Conservation (phyloP, 2,329 filamentous ascomycete species). For the Rhynchosporium graminicola region DNA sequence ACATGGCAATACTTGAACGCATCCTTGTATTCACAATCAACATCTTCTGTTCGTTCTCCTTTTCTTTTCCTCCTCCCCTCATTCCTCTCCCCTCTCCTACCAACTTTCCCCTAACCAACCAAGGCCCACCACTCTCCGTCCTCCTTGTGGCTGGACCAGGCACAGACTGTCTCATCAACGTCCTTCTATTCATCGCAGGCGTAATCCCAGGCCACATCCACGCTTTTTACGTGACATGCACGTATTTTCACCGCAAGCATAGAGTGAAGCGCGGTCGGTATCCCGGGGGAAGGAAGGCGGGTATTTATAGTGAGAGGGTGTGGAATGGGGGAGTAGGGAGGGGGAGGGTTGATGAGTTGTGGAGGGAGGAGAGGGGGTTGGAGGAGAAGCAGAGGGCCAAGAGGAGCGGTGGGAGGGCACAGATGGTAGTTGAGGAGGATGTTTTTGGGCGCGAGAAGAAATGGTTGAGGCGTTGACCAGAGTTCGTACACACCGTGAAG, state of each 20-base stretch:
- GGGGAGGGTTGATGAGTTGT: conserved; percentile 28
- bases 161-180: conserved; percentile 34
- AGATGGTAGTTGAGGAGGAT: not conserved
- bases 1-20: conserved; percentile 24
- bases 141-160: conserved; percentile 31
- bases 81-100: not conserved
- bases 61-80: not conserved
- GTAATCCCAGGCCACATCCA: conserved; percentile 38
- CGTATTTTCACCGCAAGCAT: conserved; percentile 74
- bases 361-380: conserved; percentile 21
- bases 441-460: not conserved
- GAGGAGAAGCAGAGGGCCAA: conserved; percentile 11
- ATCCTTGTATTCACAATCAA: conserved; percentile 30
- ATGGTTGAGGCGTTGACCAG: not conserved
- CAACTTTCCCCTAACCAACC: not conserved
- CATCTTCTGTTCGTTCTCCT: conserved; percentile 29
- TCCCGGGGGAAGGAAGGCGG: conserved; percentile 57
- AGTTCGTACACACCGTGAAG: no score
- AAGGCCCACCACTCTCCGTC: conserved; percentile 34
- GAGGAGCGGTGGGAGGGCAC: conserved; percentile 1
- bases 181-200: conserved; percentile 32
- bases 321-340: conserved; percentile 58
- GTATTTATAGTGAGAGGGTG: conserved; percentile 71
- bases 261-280: conserved; percentile 55
- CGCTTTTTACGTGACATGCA: conserved; percentile 56